These are phyloP conservation scores for Favolaschia claudopus DNA, from an alignment of 768 basidiomycete species.

Conservation along the genomic window DNA sequence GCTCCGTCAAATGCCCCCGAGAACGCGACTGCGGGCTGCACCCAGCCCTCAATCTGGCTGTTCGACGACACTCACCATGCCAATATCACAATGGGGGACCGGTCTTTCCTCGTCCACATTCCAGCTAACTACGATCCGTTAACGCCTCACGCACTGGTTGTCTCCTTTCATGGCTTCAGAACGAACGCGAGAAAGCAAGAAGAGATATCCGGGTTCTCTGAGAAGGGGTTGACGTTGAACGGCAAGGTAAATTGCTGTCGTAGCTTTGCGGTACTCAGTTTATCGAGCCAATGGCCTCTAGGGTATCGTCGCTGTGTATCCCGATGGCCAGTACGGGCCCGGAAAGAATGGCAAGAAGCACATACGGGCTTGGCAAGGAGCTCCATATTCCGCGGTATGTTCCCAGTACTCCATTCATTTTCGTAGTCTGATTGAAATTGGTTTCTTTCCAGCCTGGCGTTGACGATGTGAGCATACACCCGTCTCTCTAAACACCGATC, in stretches of 20 bases:
- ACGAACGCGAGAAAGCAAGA: constrained; percentile 20
- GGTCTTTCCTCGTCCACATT: constrained; percentile 26
- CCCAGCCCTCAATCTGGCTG: neutral
- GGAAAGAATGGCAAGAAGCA: constrained; percentile 25
- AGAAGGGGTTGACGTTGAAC: constrained; percentile 17
- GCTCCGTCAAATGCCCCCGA: neutral
- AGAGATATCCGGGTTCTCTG: constrained; percentile 20
- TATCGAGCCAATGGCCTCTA: neutral
- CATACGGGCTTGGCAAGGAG: constrained; percentile 24
- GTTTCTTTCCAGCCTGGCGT: constrained; percentile 13
- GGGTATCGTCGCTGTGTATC: constrained; percentile 26
- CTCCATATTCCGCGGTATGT: constrained; percentile 21
- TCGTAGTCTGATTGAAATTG: neutral
- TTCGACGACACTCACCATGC: constrained; percentile 19
- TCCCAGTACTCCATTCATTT: neutral
- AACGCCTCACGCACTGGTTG: constrained; percentile 17
- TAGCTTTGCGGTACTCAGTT: neutral
- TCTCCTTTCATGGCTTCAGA: constrained; percentile 25
- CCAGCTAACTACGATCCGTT: constrained; percentile 8
- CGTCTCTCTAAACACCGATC: neutral
- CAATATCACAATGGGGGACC: constrained; percentile 20
- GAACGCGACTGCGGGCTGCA: constrained; percentile 9
- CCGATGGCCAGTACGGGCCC: constrained; percentile 23
- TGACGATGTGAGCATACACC: constrained; percentile 10
- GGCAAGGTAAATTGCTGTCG: constrained; percentile 5